phyloP scores from a whole-genome alignment of 768 basidiomycete genomes.

The Boletellus ananas region DNA sequence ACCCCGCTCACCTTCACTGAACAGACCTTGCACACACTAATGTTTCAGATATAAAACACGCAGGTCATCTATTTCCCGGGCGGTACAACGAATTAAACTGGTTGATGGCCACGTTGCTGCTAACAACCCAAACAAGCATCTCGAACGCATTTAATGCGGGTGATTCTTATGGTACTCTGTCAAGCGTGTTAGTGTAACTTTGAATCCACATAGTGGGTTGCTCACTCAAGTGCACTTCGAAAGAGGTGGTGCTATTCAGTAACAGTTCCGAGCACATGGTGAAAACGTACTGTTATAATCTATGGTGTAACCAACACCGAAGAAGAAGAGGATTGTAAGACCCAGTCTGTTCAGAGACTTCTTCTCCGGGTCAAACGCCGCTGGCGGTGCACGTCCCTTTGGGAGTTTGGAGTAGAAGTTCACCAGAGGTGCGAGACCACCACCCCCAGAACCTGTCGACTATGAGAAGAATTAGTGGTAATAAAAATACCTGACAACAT shows the following conservation, averaged over 20 bases:
- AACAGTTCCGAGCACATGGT: not conserved
- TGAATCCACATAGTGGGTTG: slow-evolving; percentile 10
- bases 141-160: slow-evolving; percentile 51
- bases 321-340: slow-evolving; percentile 63
- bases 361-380: slow-evolving; percentile 70
- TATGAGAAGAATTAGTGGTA: slow-evolving; percentile 29
- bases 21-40: not conserved
- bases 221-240: slow-evolving; percentile 81
- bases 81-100: slow-evolving; percentile 20
- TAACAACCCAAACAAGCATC: not conserved
- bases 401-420: slow-evolving; percentile 97
- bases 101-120: slow-evolving; percentile 4
- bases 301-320: slow-evolving; percentile 64
- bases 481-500: not conserved
- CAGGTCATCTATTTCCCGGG: slow-evolving; percentile 24
- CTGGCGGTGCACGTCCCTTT: slow-evolving; percentile 71
- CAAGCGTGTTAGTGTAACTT: slow-evolving; percentile 22
- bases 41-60: slow-evolving; percentile 14
- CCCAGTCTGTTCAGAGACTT: slow-evolving; percentile 59
- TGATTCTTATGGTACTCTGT: slow-evolving; percentile 90
- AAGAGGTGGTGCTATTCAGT: slow-evolving; percentile 5
- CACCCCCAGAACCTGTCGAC: slow-evolving; percentile 79
- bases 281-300: slow-evolving; percentile 81
- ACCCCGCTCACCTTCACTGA: slow-evolving; percentile 4
- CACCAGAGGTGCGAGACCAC: slow-evolving; percentile 80